Conservation (phyloP, 2,329 filamentous ascomycete genomes). For the Lachnellula subtilissima region DNA sequence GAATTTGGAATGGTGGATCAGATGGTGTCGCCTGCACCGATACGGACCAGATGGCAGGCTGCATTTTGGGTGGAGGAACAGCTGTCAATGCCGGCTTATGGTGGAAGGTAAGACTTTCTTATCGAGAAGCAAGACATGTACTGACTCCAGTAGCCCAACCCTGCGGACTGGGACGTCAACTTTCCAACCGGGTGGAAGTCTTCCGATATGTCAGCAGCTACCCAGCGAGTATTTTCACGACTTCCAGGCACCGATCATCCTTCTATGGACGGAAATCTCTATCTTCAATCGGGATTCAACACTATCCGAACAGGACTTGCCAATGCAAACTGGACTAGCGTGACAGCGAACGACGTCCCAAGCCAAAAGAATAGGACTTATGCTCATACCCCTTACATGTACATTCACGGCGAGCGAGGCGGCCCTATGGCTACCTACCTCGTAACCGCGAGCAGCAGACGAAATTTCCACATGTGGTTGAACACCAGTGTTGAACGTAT, state of each 20-base stretch:
- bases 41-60: constrained; percentile 69
- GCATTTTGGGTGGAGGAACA: constrained; percentile 57
- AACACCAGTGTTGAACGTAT: constrained; percentile 64
- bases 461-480: constrained; percentile 63
- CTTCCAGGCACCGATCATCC: constrained; percentile 66
- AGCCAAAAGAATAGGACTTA: constrained; percentile 62
- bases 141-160: constrained; percentile 44
- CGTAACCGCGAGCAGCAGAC: constrained; percentile 51
- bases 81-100: constrained; percentile 62
- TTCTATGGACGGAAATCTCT: constrained; percentile 60
- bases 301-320: constrained; percentile 56
- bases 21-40: constrained; percentile 57
- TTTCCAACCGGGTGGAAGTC: constrained; percentile 70
- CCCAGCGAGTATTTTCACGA: constrained; percentile 59
- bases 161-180: constrained; percentile 65
- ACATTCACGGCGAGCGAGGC: constrained; percentile 58
- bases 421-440: constrained; percentile 70
- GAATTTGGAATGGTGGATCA: constrained; percentile 44
- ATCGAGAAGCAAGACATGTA: neutral
- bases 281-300: constrained; percentile 63
- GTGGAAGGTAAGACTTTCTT: constrained; percentile 47
- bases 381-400: constrained; percentile 64
- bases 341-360: constrained; percentile 54
- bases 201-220: constrained; percentile 54
- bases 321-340: constrained; percentile 56